Percentiles rank a stretch among this genome's conserved stretches.
Evolutionary conservation across 2,329 filamentous ascomycete species (phyloP).

Genomic region (Microsporum canis): DNA sequence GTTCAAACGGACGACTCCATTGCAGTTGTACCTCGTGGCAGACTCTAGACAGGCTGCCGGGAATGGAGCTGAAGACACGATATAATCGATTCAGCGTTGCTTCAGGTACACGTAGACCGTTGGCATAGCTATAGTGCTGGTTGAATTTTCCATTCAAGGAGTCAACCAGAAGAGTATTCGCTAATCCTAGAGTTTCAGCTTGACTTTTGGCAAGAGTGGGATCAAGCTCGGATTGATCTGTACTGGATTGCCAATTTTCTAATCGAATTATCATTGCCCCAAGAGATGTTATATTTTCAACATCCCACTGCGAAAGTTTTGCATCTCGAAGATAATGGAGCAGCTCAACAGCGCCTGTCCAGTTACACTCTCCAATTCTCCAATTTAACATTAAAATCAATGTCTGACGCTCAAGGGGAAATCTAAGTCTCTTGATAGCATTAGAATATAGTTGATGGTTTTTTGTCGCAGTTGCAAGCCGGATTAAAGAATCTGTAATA

Average conservation of each 20-base stretch:
- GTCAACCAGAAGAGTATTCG: constrained; percentile 24
- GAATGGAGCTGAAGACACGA: constrained; percentile 24
- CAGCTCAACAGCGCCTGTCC: constrained; percentile 24
- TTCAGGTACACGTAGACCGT: constrained; percentile 1
- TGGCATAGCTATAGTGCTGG: constrained; percentile 12
- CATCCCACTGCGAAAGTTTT: constrained; percentile 28
- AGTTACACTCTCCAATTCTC: constrained; percentile 24
- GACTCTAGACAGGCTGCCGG: constrained; percentile 23
- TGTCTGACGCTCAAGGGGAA: constrained; percentile 27
- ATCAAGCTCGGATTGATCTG: not conserved
- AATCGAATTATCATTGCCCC: constrained; percentile 32
- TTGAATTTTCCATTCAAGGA: constrained; percentile 29
- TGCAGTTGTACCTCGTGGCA: constrained; percentile 16
- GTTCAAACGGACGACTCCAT: constrained; percentile 14
- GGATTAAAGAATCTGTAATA: constrained; percentile 43
- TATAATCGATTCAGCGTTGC: constrained; percentile 22
- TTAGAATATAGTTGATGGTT: constrained; percentile 28
- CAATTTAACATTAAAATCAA: constrained; percentile 28
- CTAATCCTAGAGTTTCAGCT: constrained; percentile 17
- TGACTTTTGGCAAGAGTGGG: constrained; percentile 8
- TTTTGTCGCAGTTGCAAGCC: constrained; percentile 42
- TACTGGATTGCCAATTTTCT: constrained; percentile 13
- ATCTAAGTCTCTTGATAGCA: constrained; percentile 22
- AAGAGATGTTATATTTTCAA: constrained; percentile 27
- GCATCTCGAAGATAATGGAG: constrained; percentile 26